phyloP scores from a whole-genome alignment of 2,329 filamentous ascomycete species.

The Trichoderma cornu-damae region DNA sequence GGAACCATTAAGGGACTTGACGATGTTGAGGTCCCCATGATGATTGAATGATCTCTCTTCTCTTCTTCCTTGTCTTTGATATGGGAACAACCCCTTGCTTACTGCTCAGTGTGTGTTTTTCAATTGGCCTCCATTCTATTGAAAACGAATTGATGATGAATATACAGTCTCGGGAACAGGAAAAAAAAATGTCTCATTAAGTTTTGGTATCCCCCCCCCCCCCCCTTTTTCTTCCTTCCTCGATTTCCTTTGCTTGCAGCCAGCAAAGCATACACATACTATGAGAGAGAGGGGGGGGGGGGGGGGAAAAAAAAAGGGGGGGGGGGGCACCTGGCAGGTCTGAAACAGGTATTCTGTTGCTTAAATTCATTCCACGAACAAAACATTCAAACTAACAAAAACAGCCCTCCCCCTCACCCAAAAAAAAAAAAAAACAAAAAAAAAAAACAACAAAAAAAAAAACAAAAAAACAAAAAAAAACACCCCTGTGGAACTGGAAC shows the following conservation, averaged over 20 bases:
- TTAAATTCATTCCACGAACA: neutral
- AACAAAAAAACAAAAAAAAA: neutral
- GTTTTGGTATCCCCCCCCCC: neutral
- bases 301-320: too few species aligned
- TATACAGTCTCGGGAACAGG: neutral
- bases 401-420: too few species aligned
- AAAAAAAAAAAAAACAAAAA: neutral
- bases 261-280: neutral
- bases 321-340: neutral
- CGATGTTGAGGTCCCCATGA: neutral
- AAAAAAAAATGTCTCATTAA: neutral
- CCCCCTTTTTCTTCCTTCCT: neutral
- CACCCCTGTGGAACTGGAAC: neutral
- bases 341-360: neutral
- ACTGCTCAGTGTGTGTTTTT: neutral
- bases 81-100: neutral
- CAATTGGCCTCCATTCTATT: neutral
- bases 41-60: neutral
- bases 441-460: too few species aligned
- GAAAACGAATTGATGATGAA: neutral
- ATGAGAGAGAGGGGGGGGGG: too few species aligned
- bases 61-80: neutral
- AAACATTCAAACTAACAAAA: neutral
- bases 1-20: slow-evolving; percentile 28
- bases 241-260: neutral